phyloP scores from a whole-genome alignment of 1,284 basidiomycete species.

The Leccinum insigne region DNA sequence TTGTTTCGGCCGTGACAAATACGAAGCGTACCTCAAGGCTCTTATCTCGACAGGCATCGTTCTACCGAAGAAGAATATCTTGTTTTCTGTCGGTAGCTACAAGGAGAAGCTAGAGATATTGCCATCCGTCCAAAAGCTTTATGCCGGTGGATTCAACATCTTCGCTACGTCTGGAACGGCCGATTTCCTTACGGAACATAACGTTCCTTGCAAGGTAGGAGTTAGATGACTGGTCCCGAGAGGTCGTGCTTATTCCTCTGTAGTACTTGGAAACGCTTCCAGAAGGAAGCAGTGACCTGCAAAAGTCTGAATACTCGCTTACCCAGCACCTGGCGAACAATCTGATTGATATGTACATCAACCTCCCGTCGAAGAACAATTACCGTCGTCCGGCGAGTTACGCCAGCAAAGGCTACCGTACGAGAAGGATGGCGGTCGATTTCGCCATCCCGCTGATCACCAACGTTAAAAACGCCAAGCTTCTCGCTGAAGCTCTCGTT shows the following conservation, averaged over 20 bases:
- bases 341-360: constrained; percentile 99
- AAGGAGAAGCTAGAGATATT: constrained; percentile 98
- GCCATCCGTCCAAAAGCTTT: constrained; percentile 96
- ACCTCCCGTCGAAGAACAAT: constrained; percentile 97
- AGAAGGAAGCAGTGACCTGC: constrained; percentile 72
- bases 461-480: constrained; percentile 98
- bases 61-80: constrained; percentile 93
- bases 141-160: constrained; percentile 92
- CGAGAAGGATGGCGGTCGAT: constrained; percentile 99
- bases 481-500: constrained; percentile 94
- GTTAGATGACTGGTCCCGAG: background rate
- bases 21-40: constrained; percentile 98
- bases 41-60: constrained; percentile 96
- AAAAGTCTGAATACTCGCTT: constrained; percentile 95
- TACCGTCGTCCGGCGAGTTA: constrained; percentile 98
- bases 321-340: constrained; percentile 96
- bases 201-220: constrained; percentile 79
- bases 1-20: constrained; percentile 97
- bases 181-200: constrained; percentile 91
- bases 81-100: constrained; percentile 95
- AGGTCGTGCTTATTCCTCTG: constrained; percentile 9
- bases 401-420: constrained; percentile 95
- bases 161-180: constrained; percentile 98
- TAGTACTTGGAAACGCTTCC: constrained; percentile 90
- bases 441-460: constrained; percentile 98